A percentile compares a stretch with the other conserved stretches of the same genome.
phyloP scores from a whole-genome alignment of 345 rosid species.

The Citrus australasica region DNA sequence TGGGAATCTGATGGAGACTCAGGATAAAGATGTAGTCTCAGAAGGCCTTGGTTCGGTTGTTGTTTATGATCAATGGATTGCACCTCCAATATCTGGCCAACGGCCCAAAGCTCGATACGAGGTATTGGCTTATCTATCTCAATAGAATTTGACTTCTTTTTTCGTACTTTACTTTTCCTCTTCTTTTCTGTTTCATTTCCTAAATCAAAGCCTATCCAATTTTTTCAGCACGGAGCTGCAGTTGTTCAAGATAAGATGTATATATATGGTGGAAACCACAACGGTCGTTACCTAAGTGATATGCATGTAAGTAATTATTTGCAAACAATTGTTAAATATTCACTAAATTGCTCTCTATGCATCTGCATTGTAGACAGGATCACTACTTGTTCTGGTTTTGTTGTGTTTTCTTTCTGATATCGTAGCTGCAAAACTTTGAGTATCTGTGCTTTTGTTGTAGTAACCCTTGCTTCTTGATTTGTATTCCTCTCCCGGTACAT shows the following conservation, averaged over 20 bases:
- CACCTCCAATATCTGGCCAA: slow-evolving; percentile 77
- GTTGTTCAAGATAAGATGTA: slow-evolving; percentile 93
- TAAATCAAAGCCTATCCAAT: slow-evolving; percentile 19
- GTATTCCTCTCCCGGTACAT: neutral
- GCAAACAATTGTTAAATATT: neutral
- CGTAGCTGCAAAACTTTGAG: neutral
- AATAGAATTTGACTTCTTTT: slow-evolving; percentile 10
- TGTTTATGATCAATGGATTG: slow-evolving; percentile 90
- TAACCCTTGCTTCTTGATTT: neutral
- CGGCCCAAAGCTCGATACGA: slow-evolving; percentile 90
- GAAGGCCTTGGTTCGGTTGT: slow-evolving; percentile 74
- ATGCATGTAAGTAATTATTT: slow-evolving; percentile 68
- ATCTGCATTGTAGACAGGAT: neutral
- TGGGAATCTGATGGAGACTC: slow-evolving; percentile 59
- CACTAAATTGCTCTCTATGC: neutral
- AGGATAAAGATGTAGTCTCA: slow-evolving; percentile 90
- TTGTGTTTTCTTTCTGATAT: neutral
- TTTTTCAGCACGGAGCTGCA: slow-evolving; percentile 88
- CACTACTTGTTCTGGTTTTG: neutral
- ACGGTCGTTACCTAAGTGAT: slow-evolving; percentile 95
- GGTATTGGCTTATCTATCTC: slow-evolving; percentile 42
- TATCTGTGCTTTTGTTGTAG: neutral
- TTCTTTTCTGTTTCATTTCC: slow-evolving; percentile 15
- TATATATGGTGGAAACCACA: slow-evolving; percentile 92
- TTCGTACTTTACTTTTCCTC: slow-evolving; percentile 7